These are phyloP conservation scores for Peronosclerospora sorghi DNA, from an alignment of 352 stramenopile species.

Conservation along the genomic window DNA sequence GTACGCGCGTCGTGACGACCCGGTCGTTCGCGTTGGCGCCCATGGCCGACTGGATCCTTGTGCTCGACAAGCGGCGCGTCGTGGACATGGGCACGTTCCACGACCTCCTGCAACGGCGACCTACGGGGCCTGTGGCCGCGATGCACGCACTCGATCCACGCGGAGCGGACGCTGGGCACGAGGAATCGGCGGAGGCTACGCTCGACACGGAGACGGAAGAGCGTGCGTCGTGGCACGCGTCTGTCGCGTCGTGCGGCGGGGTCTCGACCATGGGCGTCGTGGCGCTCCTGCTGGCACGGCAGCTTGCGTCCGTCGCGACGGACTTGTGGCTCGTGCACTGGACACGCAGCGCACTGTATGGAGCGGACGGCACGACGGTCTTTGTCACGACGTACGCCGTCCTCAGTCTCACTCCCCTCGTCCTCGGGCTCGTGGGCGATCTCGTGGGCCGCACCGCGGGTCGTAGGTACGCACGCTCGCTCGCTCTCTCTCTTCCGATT, in stretches of 20 bases:
- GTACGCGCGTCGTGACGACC: constrained; percentile 42
- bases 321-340: constrained; percentile 62
- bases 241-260: constrained; percentile 31
- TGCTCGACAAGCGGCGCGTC: constrained; percentile 58
- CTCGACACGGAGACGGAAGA: constrained; percentile 37
- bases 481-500: neutral
- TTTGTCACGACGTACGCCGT: constrained; percentile 52
- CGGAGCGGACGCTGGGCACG: too few relatives aligned
- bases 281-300: constrained; percentile 27
- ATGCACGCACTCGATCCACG: too few relatives aligned
- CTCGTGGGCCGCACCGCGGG: constrained; percentile 36
- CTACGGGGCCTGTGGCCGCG: neutral
- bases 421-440: constrained; percentile 38
- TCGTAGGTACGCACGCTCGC: constrained; percentile 24
- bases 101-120: constrained; percentile 30
- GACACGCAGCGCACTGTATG: constrained; percentile 21
- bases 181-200: too few relatives aligned
- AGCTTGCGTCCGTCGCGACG: constrained; percentile 42
- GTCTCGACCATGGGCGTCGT: constrained; percentile 25
- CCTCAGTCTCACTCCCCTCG: constrained; percentile 37
- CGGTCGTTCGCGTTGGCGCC: constrained; percentile 45
- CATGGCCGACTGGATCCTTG: constrained; percentile 53
- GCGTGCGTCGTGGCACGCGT: constrained; percentile 27
- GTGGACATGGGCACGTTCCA: constrained; percentile 53
- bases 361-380: constrained; percentile 22